Evolutionary conservation across 805 yeast species (phyloP).

Genomic region (Yarrowia osloensis): DNA sequence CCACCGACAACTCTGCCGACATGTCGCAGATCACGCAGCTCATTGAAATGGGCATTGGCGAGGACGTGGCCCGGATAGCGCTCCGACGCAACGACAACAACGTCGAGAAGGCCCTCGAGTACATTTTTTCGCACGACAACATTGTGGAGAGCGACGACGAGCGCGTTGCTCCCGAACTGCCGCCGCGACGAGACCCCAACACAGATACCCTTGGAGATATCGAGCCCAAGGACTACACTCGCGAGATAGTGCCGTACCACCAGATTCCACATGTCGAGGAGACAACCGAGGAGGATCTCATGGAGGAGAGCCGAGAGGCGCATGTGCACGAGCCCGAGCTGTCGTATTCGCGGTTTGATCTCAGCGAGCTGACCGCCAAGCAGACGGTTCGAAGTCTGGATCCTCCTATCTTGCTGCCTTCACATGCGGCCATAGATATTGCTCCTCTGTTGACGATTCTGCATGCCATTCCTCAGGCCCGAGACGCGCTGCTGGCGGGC

Average conservation of each 20-base stretch:
- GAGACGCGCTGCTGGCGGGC: constrained; percentile 38
- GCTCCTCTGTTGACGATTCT: constrained; percentile 39
- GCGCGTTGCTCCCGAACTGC: neutral
- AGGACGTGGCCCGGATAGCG: neutral
- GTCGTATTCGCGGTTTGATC: constrained; percentile 9
- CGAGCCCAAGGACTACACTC: neutral
- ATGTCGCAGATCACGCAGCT: constrained; percentile 20
- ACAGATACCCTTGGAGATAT: neutral
- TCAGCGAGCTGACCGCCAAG: neutral
- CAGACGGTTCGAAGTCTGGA: neutral
- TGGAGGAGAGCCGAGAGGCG: neutral
- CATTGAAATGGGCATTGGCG: constrained; percentile 24
- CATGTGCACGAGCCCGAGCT: neutral
- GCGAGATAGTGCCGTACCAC: constrained; percentile 3
- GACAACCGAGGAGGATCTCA: constrained; percentile 1
- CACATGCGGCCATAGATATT: constrained; percentile 33
- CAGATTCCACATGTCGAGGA: constrained; percentile 10
- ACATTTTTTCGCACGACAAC: constrained; percentile 12
- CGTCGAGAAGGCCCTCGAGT: constrained; percentile 26
- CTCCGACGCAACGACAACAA: constrained; percentile 10
- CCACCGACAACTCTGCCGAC: neutral
- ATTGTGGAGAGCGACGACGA: constrained; percentile 15
- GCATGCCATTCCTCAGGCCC: constrained; percentile 41
- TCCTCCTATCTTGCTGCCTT: constrained; percentile 36
- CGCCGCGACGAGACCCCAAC: neutral